Base-by-base conservation (phyloP, 768 basidiomycete species). In the Leccinum ochraceum region DNA sequence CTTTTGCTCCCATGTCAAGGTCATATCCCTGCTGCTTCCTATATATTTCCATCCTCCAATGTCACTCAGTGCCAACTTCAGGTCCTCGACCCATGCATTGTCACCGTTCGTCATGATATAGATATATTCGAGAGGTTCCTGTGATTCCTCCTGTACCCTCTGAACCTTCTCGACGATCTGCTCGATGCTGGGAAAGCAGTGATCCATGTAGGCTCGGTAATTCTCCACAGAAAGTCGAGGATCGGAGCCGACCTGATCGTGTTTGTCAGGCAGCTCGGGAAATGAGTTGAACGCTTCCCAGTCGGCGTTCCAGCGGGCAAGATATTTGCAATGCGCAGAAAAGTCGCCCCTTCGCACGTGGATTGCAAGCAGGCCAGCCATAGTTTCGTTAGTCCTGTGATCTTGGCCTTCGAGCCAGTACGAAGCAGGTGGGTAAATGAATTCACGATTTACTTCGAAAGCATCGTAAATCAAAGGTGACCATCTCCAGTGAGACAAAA, bases 321-420 rank as follows among this genome's bases (percentile, higher is more conserved):
- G 74, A 54, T 66, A 61, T 10, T 59, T 54, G 68, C 83, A 85
- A 69, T 84, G 82, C 0, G 61, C 57, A 24, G 69, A 34, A 60
- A 75, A 84, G 69, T 83, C 83, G 6, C 83, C 83, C 30, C 82
- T 75, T 6, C 83, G 80, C 48, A 84, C 71, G 63, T 84, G 83
- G 11, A 84, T 66, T 16, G 73, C 80, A 17, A 84, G 72, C 0
- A 82, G 69, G 22, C 81, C 78, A 8, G 71, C 57, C 24, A 71
- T 26, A 16, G 60, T 58, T 14, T 68, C 59, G 44, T 57, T n/a
- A 3, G 17, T 9, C 30, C 61, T 59, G 20, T 57, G 46, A 54
- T 52, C 14, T 51, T 46, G 32, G 16, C 57, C 59, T 4, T 57
- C 32, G 20, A 54, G 32, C 64, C 59, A 53, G 54, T 52, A 44